Evolutionary conservation across 495 filamentous ascomycete species (phyloP).

Genomic region (Neurospora cerealis): DNA sequence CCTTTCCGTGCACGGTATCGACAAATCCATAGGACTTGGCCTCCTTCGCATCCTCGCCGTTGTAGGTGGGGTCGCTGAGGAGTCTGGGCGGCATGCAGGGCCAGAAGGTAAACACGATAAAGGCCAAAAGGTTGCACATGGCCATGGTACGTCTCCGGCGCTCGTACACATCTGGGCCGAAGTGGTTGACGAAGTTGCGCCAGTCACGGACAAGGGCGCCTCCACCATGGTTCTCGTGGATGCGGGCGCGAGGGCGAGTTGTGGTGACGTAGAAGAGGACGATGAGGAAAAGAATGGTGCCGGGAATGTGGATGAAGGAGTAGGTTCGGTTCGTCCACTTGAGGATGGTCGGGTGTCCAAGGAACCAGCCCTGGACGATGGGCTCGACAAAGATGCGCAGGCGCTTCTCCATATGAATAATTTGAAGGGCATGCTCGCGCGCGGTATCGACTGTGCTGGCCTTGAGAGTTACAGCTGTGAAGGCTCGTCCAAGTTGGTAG

Average conservation of each 20-base stretch:
- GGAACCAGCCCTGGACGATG: constrained; percentile 47
- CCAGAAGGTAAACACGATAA: constrained; percentile 68
- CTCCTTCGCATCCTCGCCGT: constrained; percentile 15
- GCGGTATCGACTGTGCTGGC: constrained; percentile 40
- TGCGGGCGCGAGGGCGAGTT: constrained; percentile 29
- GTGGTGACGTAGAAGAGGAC: constrained; percentile 60
- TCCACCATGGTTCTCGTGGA: constrained; percentile 23
- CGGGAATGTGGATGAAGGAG: constrained; percentile 75
- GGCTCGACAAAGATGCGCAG: constrained; percentile 57
- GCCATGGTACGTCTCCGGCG: constrained; percentile 52
- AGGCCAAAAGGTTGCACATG: constrained; percentile 65
- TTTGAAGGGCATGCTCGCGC: constrained; percentile 47
- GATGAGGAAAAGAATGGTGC: constrained; percentile 59
- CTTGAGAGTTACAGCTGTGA: constrained; percentile 50
- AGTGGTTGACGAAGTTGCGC: constrained; percentile 34
- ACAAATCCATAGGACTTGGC: constrained; percentile 51
- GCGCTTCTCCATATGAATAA: constrained; percentile 46
- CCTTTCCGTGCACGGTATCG: constrained; percentile 63
- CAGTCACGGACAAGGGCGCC: constrained; percentile 24
- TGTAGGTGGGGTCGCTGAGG: constrained; percentile 40
- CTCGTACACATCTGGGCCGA: constrained; percentile 20
- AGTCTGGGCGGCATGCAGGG: constrained; percentile 75
- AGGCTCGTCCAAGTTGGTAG: constrained; percentile 27
- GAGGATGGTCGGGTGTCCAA: constrained; percentile 22
- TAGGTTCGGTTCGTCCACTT: constrained; percentile 53